phyloP scores from a whole-genome alignment of 352 stramenopile species.

The Globisporangium iwayamae region DNA sequence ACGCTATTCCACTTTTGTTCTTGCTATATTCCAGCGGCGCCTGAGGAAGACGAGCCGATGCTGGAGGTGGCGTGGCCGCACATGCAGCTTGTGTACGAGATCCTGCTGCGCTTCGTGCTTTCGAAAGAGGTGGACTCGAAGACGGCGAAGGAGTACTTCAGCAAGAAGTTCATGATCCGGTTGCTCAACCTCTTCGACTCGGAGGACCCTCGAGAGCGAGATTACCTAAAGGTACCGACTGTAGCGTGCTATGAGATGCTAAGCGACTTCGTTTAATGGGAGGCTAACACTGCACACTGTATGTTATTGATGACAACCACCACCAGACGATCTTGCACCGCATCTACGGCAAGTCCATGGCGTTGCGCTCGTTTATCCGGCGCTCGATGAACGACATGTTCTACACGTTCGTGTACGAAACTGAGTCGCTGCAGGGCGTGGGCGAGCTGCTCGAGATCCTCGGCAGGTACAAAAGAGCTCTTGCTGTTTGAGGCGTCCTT shows the following conservation, averaged over 20 bases:
- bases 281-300: neutral
- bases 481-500: no score
- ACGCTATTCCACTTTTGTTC: no score
- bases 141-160: conserved; percentile 96
- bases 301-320: no score
- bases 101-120: conserved; percentile 97
- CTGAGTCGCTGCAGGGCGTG: conserved; percentile 92
- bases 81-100: conserved; percentile 98
- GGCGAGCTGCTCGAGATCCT: conserved; percentile 98
- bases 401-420: conserved; percentile 98
- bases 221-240: conserved; percentile 94
- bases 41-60: conserved; percentile 98
- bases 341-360: conserved; percentile 99
- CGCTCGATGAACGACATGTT: conserved; percentile 98
- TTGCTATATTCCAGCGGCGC: conserved; percentile 35
- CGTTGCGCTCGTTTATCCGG: conserved; percentile 96
- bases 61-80: conserved; percentile 97
- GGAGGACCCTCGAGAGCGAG: conserved; percentile 96
- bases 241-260: neutral
- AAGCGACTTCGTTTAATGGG: no score
- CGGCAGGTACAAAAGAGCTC: conserved; percentile 73
- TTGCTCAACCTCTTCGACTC: conserved; percentile 87
- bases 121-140: conserved; percentile 96
- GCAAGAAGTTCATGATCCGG: conserved; percentile 96
- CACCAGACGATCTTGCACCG: conserved; percentile 98